phyloP scores from a whole-genome alignment of 2,329 filamentous ascomycete genomes.

The Polychaeton citri region DNA sequence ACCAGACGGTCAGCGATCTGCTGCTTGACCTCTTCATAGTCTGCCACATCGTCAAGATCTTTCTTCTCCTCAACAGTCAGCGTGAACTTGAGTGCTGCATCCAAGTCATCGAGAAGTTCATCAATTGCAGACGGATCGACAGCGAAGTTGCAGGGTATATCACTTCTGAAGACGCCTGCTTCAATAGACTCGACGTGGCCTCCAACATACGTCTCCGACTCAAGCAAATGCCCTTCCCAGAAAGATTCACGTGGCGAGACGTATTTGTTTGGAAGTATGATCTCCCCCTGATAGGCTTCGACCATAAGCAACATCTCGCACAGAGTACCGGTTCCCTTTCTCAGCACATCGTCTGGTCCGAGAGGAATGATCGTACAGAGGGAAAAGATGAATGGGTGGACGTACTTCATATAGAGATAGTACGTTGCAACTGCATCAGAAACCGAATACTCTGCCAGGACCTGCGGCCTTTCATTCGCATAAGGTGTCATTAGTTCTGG shows the following conservation, averaged over 20 bases:
- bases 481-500: slow-evolving; percentile 91
- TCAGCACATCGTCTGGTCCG: slow-evolving; percentile 78
- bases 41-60: slow-evolving; percentile 35
- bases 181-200: slow-evolving; percentile 99
- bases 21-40: slow-evolving; percentile 53
- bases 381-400: slow-evolving; percentile 99
- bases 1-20: slow-evolving; percentile 63
- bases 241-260: slow-evolving; percentile 82
- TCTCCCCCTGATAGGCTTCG: slow-evolving; percentile 82
- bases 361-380: slow-evolving; percentile 92
- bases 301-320: slow-evolving; percentile 99
- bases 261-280: slow-evolving; percentile 93
- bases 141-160: slow-evolving; percentile 88
- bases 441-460: slow-evolving; percentile 91
- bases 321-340: slow-evolving; percentile 95
- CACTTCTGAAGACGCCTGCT: slow-evolving; percentile 87
- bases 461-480: slow-evolving; percentile 80
- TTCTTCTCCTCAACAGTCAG: slow-evolving; percentile 41
- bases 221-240: slow-evolving; percentile 89
- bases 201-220: slow-evolving; percentile 95
- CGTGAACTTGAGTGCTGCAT: slow-evolving; percentile 78
- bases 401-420: slow-evolving; percentile 99
- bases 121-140: slow-evolving; percentile 84
- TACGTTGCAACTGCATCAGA: slow-evolving; percentile 98
- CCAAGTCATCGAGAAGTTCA: slow-evolving; percentile 73